Conservation (phyloP, 495 filamentous ascomycete species). For the Lophiotrema nucula region DNA sequence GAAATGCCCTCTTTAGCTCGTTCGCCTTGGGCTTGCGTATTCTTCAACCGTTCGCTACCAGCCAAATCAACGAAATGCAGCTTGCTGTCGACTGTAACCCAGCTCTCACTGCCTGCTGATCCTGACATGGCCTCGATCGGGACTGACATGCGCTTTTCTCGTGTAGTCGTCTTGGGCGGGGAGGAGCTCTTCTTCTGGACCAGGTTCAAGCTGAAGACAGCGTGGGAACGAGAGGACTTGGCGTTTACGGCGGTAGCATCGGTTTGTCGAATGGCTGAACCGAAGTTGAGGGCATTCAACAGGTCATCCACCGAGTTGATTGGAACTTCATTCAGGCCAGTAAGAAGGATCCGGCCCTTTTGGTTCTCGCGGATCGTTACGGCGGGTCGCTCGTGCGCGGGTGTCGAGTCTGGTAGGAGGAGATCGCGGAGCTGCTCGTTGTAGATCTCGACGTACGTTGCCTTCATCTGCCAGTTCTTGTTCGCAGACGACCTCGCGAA, state of each 20-base stretch:
- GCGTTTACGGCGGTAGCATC: conserved; percentile 99
- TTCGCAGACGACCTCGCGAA: conserved; percentile 55
- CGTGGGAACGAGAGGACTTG: conserved; percentile 97
- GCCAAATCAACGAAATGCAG: conserved; percentile 98
- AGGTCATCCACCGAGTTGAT: conserved; percentile 94
- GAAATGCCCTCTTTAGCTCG: conserved; percentile 96
- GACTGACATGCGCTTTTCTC: conserved; percentile 87
- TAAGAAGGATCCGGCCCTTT: conserved; percentile 93
- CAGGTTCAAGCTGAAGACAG: conserved; percentile 93
- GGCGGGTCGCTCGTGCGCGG: conserved; percentile 62
- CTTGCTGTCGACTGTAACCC: conserved; percentile 93
- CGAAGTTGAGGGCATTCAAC: conserved; percentile 82
- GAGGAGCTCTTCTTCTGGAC: conserved; percentile 75
- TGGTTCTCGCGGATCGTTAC: conserved; percentile 90
- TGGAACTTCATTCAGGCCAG: conserved; percentile 80
- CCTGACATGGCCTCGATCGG: conserved; percentile 76
- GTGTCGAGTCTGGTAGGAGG: conserved; percentile 72
- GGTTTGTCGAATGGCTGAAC: conserved; percentile 92
- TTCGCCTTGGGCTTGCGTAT: conserved; percentile 92
- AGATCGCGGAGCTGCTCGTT: conserved; percentile 94
- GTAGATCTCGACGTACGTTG: conserved; percentile 99
- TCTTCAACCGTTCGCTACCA: conserved; percentile 95
- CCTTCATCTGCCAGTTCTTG: conserved; percentile 89
- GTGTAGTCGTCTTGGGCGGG: conserved; percentile 50
- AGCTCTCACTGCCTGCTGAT: conserved; percentile 59